Conservation (phyloP, 31 red algal genomes). For the Asparagopsis taxiformis region DNA sequence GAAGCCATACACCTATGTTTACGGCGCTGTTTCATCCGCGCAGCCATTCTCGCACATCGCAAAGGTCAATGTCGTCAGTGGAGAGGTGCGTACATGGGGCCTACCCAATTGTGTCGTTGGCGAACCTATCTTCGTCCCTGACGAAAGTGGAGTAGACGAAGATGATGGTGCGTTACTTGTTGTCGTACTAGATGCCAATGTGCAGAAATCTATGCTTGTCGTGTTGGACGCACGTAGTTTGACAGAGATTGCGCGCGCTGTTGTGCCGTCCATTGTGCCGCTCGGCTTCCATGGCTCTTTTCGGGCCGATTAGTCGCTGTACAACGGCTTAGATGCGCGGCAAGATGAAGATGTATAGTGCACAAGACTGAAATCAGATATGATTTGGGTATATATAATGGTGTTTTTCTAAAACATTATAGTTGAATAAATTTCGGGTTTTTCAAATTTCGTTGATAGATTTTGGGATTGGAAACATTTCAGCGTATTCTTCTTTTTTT, state of each 20-base stretch:
- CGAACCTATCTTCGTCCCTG: conserved; percentile 31
- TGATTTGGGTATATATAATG: too few relatives aligned
- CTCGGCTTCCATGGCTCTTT: conserved; percentile 56
- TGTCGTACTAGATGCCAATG: conserved; percentile 4
- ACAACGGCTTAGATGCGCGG: too few relatives aligned
- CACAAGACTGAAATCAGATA: too few relatives aligned
- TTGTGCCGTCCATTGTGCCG: conserved; percentile 21
- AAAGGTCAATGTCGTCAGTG: conserved; percentile 10
- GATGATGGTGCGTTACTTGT: conserved; percentile 52
- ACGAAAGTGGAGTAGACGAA: conserved; percentile 10
- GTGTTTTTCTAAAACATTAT: too few relatives aligned
- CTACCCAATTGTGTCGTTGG: background rate
- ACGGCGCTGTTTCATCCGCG: conserved; percentile 9
- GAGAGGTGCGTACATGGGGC: conserved; percentile 7
- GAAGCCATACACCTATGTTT: conserved; percentile 25
- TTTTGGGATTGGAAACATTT: too few relatives aligned
- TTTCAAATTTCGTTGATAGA: too few relatives aligned
- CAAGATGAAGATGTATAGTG: too few relatives aligned
- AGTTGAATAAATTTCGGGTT: too few relatives aligned
- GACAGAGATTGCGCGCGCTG: conserved; percentile 40
- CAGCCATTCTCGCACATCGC: background rate
- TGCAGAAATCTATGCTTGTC: conserved; percentile 12
- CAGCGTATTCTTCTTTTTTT: too few relatives aligned
- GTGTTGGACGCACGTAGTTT: conserved; percentile 32
- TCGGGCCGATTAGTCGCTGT: too few relatives aligned